A percentile compares a stretch with the other conserved stretches of the same genome.
Conservation (phyloP, 495 filamentous ascomycete genomes). For the Aspergillus leporis region DNA sequence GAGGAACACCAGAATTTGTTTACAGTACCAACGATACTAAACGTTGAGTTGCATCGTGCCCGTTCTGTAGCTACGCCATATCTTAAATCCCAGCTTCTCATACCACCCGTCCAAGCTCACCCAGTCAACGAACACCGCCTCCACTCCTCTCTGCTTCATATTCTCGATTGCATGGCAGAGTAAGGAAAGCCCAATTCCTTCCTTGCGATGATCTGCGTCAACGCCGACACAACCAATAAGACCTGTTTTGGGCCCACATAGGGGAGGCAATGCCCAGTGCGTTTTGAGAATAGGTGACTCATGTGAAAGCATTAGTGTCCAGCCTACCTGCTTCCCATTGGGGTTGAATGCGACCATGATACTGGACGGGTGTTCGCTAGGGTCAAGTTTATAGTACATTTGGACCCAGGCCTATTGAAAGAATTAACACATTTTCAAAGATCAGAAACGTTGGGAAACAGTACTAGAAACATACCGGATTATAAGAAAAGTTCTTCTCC, state of each 20-base stretch:
- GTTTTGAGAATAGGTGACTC: slow-evolving; percentile 28
- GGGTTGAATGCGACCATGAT: slow-evolving; percentile 49
- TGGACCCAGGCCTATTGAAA: slow-evolving; percentile 46
- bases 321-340: slow-evolving; percentile 44
- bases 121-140: slow-evolving; percentile 54
- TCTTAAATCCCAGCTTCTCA: slow-evolving; percentile 48
- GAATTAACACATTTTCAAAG: slow-evolving; percentile 3
- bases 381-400: slow-evolving; percentile 43
- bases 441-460: neutral
- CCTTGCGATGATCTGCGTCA: slow-evolving; percentile 38
- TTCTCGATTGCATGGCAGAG: slow-evolving; percentile 50
- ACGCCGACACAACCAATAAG: slow-evolving; percentile 54
- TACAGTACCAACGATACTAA: neutral
- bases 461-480: slow-evolving; percentile 30
- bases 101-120: slow-evolving; percentile 52
- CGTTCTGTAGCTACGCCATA: slow-evolving; percentile 45
- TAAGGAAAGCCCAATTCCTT: slow-evolving; percentile 48
- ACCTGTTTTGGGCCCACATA: slow-evolving; percentile 46
- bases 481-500: slow-evolving; percentile 41
- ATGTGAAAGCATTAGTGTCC: slow-evolving; percentile 51
- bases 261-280: slow-evolving; percentile 48
- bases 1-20: no score
- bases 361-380: slow-evolving; percentile 38
- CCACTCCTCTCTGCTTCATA: slow-evolving; percentile 47
- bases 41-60: slow-evolving; percentile 25